These are phyloP conservation scores for Pichia paraexigua DNA, from an alignment of 805 yeast species.

Conservation along the genomic window DNA sequence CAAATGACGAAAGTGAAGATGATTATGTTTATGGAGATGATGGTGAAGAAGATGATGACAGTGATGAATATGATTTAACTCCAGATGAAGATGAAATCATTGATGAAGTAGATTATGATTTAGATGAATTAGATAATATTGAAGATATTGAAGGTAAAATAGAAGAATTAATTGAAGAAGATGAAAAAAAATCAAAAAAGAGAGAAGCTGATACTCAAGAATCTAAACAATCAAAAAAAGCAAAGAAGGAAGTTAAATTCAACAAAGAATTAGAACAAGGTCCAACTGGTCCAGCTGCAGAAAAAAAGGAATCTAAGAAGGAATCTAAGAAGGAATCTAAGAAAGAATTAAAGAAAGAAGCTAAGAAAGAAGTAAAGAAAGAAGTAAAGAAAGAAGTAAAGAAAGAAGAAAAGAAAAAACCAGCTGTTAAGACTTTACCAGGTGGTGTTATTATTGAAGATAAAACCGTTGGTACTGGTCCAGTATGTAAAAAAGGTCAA, in stretches of 20 bases:
- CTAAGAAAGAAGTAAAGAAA: conserved; percentile 19
- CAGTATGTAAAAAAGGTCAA: conserved; percentile 78
- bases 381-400: conserved; percentile 16
- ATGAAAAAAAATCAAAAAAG: conserved; percentile 35
- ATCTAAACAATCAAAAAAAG: conserved; percentile 29
- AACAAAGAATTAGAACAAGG: conserved; percentile 90
- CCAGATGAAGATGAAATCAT: conserved; percentile 68
- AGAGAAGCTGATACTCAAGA: conserved; percentile 22
- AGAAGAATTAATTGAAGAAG: conserved; percentile 65
- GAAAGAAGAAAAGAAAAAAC: conserved; percentile 37
- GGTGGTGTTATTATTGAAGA: conserved; percentile 96
- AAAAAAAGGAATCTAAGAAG: conserved; percentile 24
- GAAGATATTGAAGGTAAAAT: conserved; percentile 67
- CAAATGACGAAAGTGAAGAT: conserved; percentile 64
- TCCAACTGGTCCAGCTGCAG: conserved; percentile 45
- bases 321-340: conserved; percentile 18
- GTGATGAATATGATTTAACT: conserved; percentile 58
- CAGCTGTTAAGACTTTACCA: conserved; percentile 69
- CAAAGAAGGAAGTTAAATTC: conserved; percentile 60
- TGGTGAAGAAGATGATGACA: conserved; percentile 41
- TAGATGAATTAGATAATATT: conserved; percentile 58
- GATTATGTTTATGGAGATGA: conserved; percentile 43
- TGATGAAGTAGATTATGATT: conserved; percentile 43
- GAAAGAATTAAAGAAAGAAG: conserved; percentile 21
- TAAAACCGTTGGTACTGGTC: conserved; percentile 82